phyloP scores from a whole-genome alignment of 2,329 filamentous ascomycete species.

The Penicillium sp. region DNA sequence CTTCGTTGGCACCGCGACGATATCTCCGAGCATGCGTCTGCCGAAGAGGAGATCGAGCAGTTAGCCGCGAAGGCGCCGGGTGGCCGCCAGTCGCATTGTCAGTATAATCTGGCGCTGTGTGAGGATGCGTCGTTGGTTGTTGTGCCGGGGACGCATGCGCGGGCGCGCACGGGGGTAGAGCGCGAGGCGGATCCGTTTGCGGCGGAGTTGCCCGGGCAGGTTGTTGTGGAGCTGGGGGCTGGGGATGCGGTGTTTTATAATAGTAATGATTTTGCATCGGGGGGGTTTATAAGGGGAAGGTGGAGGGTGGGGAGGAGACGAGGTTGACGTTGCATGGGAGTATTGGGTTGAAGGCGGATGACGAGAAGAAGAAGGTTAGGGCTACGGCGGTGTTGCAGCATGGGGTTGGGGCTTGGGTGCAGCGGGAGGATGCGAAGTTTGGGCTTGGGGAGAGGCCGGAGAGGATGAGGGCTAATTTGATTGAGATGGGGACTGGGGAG shows the following conservation, averaged over 20 bases:
- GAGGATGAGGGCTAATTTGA: conserved; percentile 46
- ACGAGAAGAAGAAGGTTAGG: conserved; percentile 39
- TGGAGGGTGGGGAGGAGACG: conserved; percentile 37
- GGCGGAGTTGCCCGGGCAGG: conserved; percentile 61
- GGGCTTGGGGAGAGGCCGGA: conserved; percentile 41
- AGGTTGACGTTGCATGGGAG: conserved; percentile 48
- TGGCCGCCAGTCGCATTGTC: conserved; percentile 66
- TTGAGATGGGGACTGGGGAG: conserved; percentile 49
- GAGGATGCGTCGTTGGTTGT: conserved; percentile 74
- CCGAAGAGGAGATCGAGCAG: conserved; percentile 67
- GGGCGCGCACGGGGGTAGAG: conserved; percentile 71
- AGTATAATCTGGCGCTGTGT: conserved; percentile 84
- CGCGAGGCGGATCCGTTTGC: conserved; percentile 68
- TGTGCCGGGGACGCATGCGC: conserved; percentile 73
- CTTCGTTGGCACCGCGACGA: conserved; percentile 87
- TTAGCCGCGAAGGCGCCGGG: conserved; percentile 53
- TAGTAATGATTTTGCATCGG: conserved; percentile 74
- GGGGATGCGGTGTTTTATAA: conserved; percentile 88
- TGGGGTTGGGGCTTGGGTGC: conserved; percentile 48
- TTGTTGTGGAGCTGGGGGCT: conserved; percentile 66
- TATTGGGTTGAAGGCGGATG: conserved; percentile 39
- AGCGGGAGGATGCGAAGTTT: conserved; percentile 44
- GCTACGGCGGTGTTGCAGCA: conserved; percentile 50
- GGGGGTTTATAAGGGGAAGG: conserved; percentile 46
- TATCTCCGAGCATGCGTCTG: conserved; percentile 65